Evolutionary conservation across 495 filamentous ascomycete species (phyloP), one percentile per base, ranked within the genome.

Genomic region (Sabuloglossum arenarium): DNA sequence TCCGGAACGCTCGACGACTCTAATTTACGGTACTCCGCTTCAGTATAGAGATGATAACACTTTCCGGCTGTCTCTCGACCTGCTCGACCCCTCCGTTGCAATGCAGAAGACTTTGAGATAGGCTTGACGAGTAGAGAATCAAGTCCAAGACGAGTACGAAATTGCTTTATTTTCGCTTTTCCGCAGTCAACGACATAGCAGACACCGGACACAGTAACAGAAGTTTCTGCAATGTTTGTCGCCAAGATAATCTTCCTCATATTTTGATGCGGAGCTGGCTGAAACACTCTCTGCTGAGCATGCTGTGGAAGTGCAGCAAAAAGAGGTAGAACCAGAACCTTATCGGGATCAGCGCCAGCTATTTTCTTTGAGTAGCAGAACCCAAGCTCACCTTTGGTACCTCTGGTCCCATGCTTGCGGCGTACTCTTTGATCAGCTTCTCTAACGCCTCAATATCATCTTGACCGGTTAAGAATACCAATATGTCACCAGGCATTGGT

Each of bases 191-290:
- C 73, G 29, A 99, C 93, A 62, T 79, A 86, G 1, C 88, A 79
- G 3, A 99, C 88, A 1, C 93, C 93, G 8, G 90, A 81, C 0
- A 99, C 88, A 0, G 93, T 99, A 55, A 99, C 83, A 0, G 93
- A 99, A 0, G 93, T 97, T 63, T 99, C 93, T 24, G 93, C 93
- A 60, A 99, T 96, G 66, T 99, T 99, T 14, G 93, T 99, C 0
- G 88, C 78, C 2, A 99, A 73, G 11, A 99, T 86, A 8, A 99
- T 69, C 62, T 97, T 99, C 39, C 93, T 77, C 0, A 84, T 94
- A 47, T 71, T 74, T 21, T 73, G 72, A 10, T 78, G 76, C 1
- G 85, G 82, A 28, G 86, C 73, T 6, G 82, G 85, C 25, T 79
- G 72, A 64, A 99, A 99, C 25, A 89, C 85, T 21, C 79, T 74